These are phyloP conservation scores for Colletotrichum kahawae DNA, from an alignment of 2,329 filamentous ascomycete genomes.

Conservation along the genomic window DNA sequence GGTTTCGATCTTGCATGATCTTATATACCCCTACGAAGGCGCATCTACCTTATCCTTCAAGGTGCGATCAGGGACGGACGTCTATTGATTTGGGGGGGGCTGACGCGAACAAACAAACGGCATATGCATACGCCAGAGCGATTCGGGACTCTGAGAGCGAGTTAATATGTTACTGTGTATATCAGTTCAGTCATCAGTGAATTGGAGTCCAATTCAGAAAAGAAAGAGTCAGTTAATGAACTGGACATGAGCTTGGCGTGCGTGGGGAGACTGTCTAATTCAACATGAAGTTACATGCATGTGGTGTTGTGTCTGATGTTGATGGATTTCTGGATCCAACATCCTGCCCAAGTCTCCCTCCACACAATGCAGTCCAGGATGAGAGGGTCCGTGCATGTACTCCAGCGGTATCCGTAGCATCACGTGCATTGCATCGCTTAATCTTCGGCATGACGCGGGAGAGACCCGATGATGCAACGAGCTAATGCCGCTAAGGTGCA, in stretches of 20 bases:
- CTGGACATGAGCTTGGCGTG: background rate
- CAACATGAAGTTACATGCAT: background rate
- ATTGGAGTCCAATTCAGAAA: background rate
- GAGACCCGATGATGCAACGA: slow-evolving; percentile 7
- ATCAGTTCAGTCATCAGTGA: background rate
- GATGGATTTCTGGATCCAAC: background rate
- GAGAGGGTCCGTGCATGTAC: background rate
- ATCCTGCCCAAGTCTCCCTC: background rate
- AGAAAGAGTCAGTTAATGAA: background rate
- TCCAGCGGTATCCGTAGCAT: slow-evolving; percentile 4
- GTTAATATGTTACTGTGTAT: slow-evolving; percentile 11
- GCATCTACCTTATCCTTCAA: slow-evolving; percentile 15
- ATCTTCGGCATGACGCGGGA: slow-evolving; percentile 32
- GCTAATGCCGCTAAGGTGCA: slow-evolving; percentile 26
- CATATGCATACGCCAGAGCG: slow-evolving; percentile 2
- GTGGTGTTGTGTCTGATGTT: background rate
- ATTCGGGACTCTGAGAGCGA: background rate
- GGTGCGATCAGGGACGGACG: slow-evolving; percentile 19
- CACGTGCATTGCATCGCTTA: slow-evolving; percentile 33
- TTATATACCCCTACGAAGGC: slow-evolving; percentile 24
- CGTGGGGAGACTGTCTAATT: background rate
- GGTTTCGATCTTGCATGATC: slow-evolving; percentile 19
- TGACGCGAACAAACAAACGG: background rate
- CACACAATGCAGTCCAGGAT: background rate
- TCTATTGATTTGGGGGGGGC: background rate